Conservation (phyloP, 164 flowering plant genomes). For the Chimonanthus praecox region DNA sequence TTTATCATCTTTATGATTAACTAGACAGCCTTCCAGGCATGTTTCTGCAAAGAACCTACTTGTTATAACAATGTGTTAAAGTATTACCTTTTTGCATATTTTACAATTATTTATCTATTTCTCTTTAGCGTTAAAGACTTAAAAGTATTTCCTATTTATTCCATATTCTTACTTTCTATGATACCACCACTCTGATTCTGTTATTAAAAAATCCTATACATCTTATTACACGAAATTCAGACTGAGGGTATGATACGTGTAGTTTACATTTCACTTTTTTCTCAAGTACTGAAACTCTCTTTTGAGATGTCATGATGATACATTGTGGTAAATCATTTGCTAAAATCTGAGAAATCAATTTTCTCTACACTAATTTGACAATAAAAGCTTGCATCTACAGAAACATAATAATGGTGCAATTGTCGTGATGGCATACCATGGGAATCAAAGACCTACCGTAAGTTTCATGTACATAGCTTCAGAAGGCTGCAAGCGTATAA, state of each 20-base stretch:
- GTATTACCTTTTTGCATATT: too few species aligned
- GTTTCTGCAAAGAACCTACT: too few species aligned
- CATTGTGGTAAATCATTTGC: neutral
- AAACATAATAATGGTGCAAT: neutral
- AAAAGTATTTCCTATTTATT: neutral
- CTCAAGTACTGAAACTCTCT: neutral
- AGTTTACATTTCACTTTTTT: neutral
- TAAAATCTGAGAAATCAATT: neutral
- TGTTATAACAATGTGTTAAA: too few species aligned
- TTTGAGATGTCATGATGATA: neutral
- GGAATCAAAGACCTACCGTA: conserved; percentile 40
- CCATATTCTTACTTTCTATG: neutral
- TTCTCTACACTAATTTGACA: neutral
- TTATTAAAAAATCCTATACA: too few species aligned
- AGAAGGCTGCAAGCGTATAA: conserved; percentile 82
- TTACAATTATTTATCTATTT: neutral
- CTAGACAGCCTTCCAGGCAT: too few species aligned
- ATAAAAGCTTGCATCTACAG: neutral
- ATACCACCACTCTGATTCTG: neutral
- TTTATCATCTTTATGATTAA: too few species aligned
- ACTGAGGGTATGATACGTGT: neutral
- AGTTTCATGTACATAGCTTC: conserved; percentile 99
- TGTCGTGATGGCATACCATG: neutral
- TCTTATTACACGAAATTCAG: too few species aligned
- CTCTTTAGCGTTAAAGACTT: neutral